Evolutionary conservation across 345 rosid species (phyloP).

Genomic region (Iberis pinnata): DNA sequence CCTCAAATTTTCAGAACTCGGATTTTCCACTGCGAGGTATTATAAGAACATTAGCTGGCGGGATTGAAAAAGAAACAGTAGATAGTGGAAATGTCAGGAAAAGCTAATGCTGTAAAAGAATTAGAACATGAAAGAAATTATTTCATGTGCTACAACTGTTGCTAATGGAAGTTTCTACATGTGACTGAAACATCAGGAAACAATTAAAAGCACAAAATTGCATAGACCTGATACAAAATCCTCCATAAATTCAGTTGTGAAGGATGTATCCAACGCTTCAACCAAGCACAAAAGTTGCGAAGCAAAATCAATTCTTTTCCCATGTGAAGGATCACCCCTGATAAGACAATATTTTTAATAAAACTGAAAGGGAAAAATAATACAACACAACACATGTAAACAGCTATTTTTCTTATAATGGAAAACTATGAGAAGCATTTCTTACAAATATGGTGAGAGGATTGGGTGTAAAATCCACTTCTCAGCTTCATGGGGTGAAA

Average conservation of each 20-base stretch:
- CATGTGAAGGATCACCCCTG: slow-evolving; percentile 51
- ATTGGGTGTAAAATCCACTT: slow-evolving; percentile 67
- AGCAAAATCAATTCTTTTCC: slow-evolving; percentile 61
- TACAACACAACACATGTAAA: slow-evolving; percentile 21
- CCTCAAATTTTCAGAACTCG: slow-evolving; percentile 55
- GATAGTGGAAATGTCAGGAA: slow-evolving; percentile 4
- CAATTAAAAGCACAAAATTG: slow-evolving; percentile 15
- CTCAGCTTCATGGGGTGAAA: slow-evolving; percentile 85
- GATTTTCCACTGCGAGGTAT: slow-evolving; percentile 59
- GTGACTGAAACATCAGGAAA: slow-evolving; percentile 14
- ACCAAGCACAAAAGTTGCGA: slow-evolving; percentile 75
- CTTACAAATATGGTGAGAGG: slow-evolving; percentile 63
- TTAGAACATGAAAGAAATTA: not conserved
- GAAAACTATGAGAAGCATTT: slow-evolving; percentile 17
- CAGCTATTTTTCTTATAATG: slow-evolving; percentile 10
- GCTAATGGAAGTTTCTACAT: slow-evolving; percentile 15
- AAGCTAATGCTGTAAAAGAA: slow-evolving; percentile 17
- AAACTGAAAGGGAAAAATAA: slow-evolving; percentile 18
- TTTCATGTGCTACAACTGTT: not conserved
- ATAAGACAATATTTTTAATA: slow-evolving; percentile 23
- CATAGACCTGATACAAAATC: slow-evolving; percentile 85
- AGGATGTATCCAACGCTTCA: slow-evolving; percentile 61
- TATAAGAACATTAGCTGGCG: not conserved
- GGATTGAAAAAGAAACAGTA: not conserved
- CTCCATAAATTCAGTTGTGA: slow-evolving; percentile 78